phyloP scores from a whole-genome alignment of 2,329 filamentous ascomycete genomes.

The Aspergillus ruber region DNA sequence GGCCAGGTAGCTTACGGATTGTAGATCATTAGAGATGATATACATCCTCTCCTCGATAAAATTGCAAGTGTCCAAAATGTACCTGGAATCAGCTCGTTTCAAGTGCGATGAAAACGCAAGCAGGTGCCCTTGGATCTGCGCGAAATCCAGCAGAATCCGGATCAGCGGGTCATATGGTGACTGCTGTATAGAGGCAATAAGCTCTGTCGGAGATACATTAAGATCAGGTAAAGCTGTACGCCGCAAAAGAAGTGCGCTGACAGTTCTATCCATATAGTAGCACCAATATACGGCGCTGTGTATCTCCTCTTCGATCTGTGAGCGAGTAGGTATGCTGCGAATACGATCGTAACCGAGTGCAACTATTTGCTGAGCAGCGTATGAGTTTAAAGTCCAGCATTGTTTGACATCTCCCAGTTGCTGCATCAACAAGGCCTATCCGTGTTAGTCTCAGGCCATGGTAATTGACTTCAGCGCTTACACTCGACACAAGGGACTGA shows the following conservation, averaged over 20 bases:
- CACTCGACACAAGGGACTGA: conserved; percentile 19
- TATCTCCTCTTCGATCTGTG: conserved; percentile 12
- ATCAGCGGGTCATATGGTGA: conserved; percentile 7
- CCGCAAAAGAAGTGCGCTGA: conserved; percentile 19
- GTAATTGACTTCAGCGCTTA: conserved; percentile 7
- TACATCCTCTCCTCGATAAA: conserved; percentile 14
- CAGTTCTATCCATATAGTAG: conserved; percentile 20
- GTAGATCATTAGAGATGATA: conserved; percentile 10
- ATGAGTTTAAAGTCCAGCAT: conserved; percentile 18
- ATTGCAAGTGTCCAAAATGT: conserved; percentile 7
- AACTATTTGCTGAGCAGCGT: conserved; percentile 19
- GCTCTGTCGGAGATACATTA: conserved; percentile 3
- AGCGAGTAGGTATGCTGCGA: not conserved
- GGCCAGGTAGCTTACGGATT: conserved; percentile 9
- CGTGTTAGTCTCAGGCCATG: not conserved
- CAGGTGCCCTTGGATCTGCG: conserved; percentile 8
- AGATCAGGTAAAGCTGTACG: conserved; percentile 13
- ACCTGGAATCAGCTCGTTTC: not conserved
- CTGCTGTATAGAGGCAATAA: not conserved
- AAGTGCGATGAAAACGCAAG: conserved; percentile 1
- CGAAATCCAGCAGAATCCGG: conserved; percentile 6
- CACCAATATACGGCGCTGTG: conserved; percentile 19
- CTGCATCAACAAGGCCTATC: conserved; percentile 20
- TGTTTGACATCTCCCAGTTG: conserved; percentile 17
- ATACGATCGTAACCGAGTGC: conserved; percentile 17